phyloP scores from a whole-genome alignment of 2,329 filamentous ascomycete genomes.

The Fusarium sp. region DNA sequence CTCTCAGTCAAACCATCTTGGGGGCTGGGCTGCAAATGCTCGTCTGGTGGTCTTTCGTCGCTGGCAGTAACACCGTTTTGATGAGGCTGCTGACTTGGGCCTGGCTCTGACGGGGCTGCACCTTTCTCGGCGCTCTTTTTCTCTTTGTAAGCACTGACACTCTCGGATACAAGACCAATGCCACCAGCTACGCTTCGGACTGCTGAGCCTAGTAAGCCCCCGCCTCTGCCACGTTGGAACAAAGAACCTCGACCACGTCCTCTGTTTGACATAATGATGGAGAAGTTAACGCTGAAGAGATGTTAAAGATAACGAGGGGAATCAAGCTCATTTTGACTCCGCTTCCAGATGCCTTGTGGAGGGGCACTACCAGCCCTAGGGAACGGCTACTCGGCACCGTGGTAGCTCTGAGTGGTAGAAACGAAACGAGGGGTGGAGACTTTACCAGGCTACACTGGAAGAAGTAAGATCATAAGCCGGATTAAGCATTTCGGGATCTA shows the following conservation, averaged over 20 bases:
- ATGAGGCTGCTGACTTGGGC: not conserved
- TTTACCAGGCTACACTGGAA: not conserved
- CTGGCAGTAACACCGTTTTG: not conserved
- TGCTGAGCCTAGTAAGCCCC: conserved; percentile 11
- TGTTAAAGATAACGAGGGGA: not conserved
- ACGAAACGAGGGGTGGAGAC: not conserved
- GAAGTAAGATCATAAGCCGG: not conserved
- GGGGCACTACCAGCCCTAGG: not conserved
- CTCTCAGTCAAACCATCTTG: not conserved
- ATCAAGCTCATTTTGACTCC: not conserved
- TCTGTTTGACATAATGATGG: conserved; percentile 7
- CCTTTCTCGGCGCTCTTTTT: conserved; percentile 12
- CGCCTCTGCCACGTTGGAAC: conserved; percentile 5
- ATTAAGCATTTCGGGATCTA: not conserved
- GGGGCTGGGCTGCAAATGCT: not conserved
- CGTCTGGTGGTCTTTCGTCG: not conserved
- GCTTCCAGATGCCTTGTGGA: not conserved
- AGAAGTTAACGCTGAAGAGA: too few species aligned
- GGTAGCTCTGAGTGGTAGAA: not conserved
- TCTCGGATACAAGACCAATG: conserved; percentile 22
- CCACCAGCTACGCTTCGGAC: conserved; percentile 23
- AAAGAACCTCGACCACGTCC: conserved; percentile 9
- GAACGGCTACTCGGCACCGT: conserved; percentile 16
- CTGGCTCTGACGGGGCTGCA: not conserved
- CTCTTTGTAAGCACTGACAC: conserved; percentile 21